A percentile compares a stretch with the other conserved stretches of the same genome.
Conservation (phyloP, 768 basidiomycete genomes). For the Suillus variegatus region DNA sequence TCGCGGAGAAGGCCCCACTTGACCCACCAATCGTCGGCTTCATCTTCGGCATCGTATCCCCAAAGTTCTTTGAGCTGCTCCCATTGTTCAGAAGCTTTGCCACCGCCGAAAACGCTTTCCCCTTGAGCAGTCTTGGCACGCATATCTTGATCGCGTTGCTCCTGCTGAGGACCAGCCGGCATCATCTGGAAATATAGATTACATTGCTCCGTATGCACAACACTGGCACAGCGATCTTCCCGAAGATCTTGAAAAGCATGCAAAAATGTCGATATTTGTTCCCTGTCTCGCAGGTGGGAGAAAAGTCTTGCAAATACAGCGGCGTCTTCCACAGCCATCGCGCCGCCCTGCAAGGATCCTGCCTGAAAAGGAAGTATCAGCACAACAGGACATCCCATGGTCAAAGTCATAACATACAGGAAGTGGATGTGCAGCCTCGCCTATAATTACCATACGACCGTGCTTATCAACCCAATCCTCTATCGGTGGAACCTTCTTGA, state of each 20-base stretch:
- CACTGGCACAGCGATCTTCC: constrained; percentile 48
- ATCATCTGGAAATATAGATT: constrained; percentile 48
- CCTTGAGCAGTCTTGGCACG: constrained; percentile 45
- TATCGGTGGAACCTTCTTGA: constrained; percentile 39
- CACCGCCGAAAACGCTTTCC: constrained; percentile 40
- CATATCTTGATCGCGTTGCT: constrained; percentile 45
- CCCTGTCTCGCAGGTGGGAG: constrained; percentile 45
- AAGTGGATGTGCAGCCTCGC: constrained; percentile 62
- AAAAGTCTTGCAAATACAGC: constrained; percentile 62
- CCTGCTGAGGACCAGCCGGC: constrained; percentile 44
- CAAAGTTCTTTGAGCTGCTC: constrained; percentile 53
- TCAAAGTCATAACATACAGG: constrained; percentile 35
- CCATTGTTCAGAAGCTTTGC: constrained; percentile 38
- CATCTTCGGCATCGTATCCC: constrained; percentile 53
- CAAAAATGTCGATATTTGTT: constrained; percentile 53
- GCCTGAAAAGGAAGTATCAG: constrained; percentile 37
- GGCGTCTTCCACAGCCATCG: constrained; percentile 62
- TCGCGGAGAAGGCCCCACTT: constrained; percentile 53
- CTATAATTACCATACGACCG: constrained; percentile 53
- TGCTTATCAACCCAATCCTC: constrained; percentile 52
- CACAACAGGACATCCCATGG: background rate
- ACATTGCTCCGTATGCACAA: constrained; percentile 45
- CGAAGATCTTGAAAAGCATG: constrained; percentile 61
- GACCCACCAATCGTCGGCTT: constrained; percentile 67
- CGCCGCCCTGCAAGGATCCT: constrained; percentile 51